These are phyloP conservation scores for Amaranthus hypochondriacus DNA, from an alignment of 148 eudicot species.

Conservation along the genomic window DNA sequence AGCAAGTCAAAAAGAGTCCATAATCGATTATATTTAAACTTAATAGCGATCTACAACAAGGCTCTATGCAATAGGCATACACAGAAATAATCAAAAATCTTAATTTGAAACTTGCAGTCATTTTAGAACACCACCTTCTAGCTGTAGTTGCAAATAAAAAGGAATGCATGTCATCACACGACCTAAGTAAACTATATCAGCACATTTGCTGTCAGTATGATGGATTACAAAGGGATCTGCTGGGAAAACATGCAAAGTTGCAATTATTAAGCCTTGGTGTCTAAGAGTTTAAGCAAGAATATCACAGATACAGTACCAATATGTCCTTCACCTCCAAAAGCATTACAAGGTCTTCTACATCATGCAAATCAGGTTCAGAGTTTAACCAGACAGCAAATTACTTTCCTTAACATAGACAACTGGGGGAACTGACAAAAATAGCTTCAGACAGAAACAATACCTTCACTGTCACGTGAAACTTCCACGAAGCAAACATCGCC, in stretches of 20 bases:
- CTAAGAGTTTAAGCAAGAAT: not conserved
- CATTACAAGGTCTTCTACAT: not conserved
- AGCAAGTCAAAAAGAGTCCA: not conserved
- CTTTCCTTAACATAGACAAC: not conserved
- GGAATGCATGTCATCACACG: not conserved
- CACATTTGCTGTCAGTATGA: not conserved
- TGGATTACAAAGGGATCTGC: not conserved
- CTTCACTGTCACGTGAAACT: slow-evolving; percentile 82
- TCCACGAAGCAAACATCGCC: slow-evolving; percentile 99
- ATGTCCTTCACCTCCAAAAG: not conserved
- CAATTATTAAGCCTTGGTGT: not conserved
- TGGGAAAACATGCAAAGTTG: not conserved
- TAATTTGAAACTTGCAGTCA: not conserved
- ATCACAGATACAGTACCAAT: not conserved
- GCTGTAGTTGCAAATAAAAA: not conserved
- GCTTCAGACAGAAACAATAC: slow-evolving; percentile 31
- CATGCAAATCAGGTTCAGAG: not conserved
- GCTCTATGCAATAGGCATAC: not conserved
- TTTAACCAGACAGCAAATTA: not conserved
- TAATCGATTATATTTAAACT: not conserved
- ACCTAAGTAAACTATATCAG: not conserved
- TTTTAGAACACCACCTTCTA: not conserved
- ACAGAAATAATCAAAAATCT: not conserved
- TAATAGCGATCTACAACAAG: not conserved
- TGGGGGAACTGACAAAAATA: not conserved